A percentile compares a stretch with the other conserved stretches of the same genome.
These are phyloP conservation scores for Barnettozyma sp. DNA, from an alignment of 805 yeast species.

Conservation along the genomic window DNA sequence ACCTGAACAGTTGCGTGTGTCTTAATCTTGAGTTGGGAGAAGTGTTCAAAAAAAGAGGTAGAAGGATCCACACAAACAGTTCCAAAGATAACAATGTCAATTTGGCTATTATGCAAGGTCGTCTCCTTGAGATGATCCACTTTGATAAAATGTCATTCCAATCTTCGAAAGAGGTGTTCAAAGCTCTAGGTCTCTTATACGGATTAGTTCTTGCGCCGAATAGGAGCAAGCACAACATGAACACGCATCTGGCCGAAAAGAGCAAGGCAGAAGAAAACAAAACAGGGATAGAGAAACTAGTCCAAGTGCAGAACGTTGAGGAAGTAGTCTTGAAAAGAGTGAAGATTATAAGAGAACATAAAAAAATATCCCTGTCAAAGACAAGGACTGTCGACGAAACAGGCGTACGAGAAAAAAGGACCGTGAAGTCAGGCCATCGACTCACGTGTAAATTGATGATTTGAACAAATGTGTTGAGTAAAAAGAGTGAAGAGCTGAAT, in stretches of 20 bases:
- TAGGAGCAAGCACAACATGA: too few relatives aligned
- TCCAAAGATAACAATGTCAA: constrained; percentile 1
- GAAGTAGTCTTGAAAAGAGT: too few relatives aligned
- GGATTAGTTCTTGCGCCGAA: not conserved
- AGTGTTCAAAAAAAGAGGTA: not conserved
- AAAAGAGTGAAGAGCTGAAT: too few relatives aligned
- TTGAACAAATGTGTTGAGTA: too few relatives aligned
- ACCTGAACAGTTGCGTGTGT: not conserved
- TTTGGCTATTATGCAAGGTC: constrained; percentile 7
- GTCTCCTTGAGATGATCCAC: constrained; percentile 7
- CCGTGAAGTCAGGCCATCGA: too few relatives aligned
- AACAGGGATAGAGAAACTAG: too few relatives aligned
- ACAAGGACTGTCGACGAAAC: too few relatives aligned
- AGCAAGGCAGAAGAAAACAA: not conserved
- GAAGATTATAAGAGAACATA: too few relatives aligned
- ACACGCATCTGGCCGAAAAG: not conserved
- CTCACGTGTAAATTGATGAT: too few relatives aligned
- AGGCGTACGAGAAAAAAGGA: too few relatives aligned
- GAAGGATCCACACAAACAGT: constrained; percentile 3
- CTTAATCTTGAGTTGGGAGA: constrained; percentile 4
- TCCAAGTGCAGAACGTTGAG: too few relatives aligned
- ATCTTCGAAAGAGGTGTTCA: not conserved
- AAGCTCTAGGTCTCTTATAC: not conserved
- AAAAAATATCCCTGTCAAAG: too few relatives aligned
- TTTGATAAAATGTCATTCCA: constrained; percentile 1